These are phyloP conservation scores for Leucocoprinus sp. DNA, from an alignment of 768 basidiomycete species.

Conservation along the genomic window DNA sequence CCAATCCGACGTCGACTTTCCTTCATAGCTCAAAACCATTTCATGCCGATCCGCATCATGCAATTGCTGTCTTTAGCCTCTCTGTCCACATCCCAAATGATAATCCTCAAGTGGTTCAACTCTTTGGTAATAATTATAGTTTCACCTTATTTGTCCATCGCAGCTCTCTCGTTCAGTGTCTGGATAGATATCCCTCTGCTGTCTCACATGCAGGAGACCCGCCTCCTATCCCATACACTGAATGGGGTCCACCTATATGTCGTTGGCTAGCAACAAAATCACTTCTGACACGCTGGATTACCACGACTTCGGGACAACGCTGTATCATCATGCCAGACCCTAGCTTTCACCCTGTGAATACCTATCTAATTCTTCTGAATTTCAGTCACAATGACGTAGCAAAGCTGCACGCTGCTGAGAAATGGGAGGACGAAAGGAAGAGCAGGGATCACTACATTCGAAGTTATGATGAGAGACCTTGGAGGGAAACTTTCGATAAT, in stretches of 20 bases:
- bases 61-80: slow-evolving; percentile 29
- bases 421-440: background rate
- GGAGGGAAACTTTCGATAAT: too few species aligned
- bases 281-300: slow-evolving; percentile 30
- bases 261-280: slow-evolving; percentile 24
- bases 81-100: slow-evolving; percentile 12
- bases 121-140: slow-evolving; percentile 4
- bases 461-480: background rate
- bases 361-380: slow-evolving; percentile 18
- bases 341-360: background rate
- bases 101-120: background rate
- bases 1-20: slow-evolving; percentile 24
- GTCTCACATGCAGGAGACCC: slow-evolving; percentile 3
- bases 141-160: slow-evolving; percentile 32
- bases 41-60: slow-evolving; percentile 18
- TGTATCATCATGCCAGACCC: slow-evolving; percentile 18
- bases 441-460: background rate
- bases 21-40: slow-evolving; percentile 10
- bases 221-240: slow-evolving; percentile 17
- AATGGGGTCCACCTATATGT: slow-evolving; percentile 27
- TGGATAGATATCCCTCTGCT: background rate
- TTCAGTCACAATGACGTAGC: slow-evolving; percentile 21
- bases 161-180: slow-evolving; percentile 10
- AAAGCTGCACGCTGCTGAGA: slow-evolving; percentile 3
- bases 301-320: slow-evolving; percentile 27